Evolutionary conservation across 352 stramenopile species (phyloP).

Genomic region (Peronospora belbahrii): DNA sequence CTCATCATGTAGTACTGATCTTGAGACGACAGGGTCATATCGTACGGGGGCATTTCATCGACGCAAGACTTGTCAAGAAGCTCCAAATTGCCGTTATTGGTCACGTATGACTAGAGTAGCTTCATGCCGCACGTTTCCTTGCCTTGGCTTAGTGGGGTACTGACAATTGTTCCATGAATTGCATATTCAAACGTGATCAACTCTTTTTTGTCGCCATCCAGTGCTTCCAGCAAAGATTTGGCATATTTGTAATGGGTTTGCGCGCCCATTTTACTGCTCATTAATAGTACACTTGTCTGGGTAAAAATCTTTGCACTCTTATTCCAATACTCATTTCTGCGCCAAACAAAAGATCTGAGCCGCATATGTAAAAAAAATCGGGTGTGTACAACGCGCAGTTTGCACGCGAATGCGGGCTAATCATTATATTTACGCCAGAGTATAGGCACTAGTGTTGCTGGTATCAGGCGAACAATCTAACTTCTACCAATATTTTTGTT

Average conservation of each 20-base stretch:
- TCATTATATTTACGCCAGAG: too few relatives aligned
- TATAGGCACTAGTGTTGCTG: too few relatives aligned
- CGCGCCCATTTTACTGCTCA: constrained; percentile 44
- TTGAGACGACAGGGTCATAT: not conserved
- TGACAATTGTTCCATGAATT: constrained; percentile 28
- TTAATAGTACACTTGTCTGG: constrained; percentile 34
- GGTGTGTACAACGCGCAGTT: too few relatives aligned
- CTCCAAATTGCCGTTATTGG: constrained; percentile 22
- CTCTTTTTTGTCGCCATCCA: constrained; percentile 30
- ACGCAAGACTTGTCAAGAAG: constrained; percentile 44
- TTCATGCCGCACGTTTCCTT: constrained; percentile 38
- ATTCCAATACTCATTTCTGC: constrained; percentile 62
- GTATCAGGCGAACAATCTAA: too few relatives aligned
- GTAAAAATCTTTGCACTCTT: constrained; percentile 32
- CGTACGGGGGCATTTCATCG: constrained; percentile 11
- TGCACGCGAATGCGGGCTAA: too few relatives aligned
- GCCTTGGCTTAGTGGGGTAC: constrained; percentile 18
- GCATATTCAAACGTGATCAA: constrained; percentile 42
- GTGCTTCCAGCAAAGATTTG: constrained; percentile 23
- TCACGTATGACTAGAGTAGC: constrained; percentile 39
- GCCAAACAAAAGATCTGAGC: too few relatives aligned
- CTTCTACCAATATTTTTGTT: too few relatives aligned
- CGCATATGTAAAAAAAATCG: too few relatives aligned
- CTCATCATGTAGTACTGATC: not conserved
- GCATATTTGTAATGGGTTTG: constrained; percentile 51